These are phyloP conservation scores for Moesziomyces sp. DNA, from an alignment of 1,284 basidiomycete genomes.

Conservation along the genomic window DNA sequence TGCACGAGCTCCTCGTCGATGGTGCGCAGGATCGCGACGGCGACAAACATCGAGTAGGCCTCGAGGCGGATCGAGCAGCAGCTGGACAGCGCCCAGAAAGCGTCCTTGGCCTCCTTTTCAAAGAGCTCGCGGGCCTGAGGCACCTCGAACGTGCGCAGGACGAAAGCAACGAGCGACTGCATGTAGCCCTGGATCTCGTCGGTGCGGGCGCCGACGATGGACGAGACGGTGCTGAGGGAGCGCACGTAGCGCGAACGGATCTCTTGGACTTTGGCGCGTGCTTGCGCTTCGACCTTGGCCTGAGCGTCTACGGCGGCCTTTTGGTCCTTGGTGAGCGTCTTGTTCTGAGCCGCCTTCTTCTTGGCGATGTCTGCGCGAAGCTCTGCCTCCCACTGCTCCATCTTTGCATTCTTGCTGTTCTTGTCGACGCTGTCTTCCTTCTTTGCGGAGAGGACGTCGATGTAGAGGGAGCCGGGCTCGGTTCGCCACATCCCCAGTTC, in stretches of 20 bases:
- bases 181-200: conserved; percentile 54
- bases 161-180: conserved; percentile 44
- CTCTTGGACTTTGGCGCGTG: conserved; percentile 52
- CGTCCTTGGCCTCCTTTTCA: conserved; percentile 33
- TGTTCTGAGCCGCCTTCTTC: conserved; percentile 62
- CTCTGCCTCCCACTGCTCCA: conserved; percentile 67
- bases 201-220: conserved; percentile 49
- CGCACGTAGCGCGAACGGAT: conserved; percentile 38
- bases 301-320: conserved; percentile 61
- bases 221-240: conserved; percentile 48
- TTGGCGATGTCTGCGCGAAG: conserved; percentile 63
- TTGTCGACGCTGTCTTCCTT: conserved; percentile 42
- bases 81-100: conserved; percentile 51
- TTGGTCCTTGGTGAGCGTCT: conserved; percentile 62
- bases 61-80: conserved; percentile 55
- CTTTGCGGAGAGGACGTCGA: conserved; percentile 58
- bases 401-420: conserved; percentile 56
- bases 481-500: conserved; percentile 65
- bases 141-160: conserved; percentile 32
- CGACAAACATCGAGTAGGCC: conserved; percentile 50
- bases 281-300: conserved; percentile 53
- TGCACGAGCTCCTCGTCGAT: conserved; percentile 55
- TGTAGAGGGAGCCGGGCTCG: conserved; percentile 50
- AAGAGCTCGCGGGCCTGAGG: conserved; percentile 48
- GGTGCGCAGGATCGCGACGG: conserved; percentile 53